A percentile compares a stretch with the other conserved stretches of the same genome.
phyloP scores from a whole-genome alignment of 1,139 yeast species.

The Suhomyces bribrorum region DNA sequence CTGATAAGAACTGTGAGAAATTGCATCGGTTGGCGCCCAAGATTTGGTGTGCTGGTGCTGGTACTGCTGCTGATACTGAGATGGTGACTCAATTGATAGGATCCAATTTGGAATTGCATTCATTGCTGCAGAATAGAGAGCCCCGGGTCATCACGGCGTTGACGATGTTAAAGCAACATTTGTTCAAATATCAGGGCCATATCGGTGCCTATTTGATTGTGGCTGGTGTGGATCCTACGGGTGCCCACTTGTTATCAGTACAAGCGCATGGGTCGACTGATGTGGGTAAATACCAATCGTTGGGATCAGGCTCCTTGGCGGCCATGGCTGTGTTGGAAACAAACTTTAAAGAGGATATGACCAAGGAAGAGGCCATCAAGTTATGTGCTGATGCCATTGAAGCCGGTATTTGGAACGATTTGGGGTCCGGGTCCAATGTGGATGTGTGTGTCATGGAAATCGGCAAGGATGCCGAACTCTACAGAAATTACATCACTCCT shows the following conservation, averaged over 20 bases:
- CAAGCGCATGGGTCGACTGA: slow-evolving; percentile 99
- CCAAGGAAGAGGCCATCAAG: slow-evolving; percentile 84
- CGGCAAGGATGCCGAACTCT: slow-evolving; percentile 81
- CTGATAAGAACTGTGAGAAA: slow-evolving; percentile 97
- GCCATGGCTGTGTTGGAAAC: slow-evolving; percentile 98
- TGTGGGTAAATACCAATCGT: slow-evolving; percentile 86
- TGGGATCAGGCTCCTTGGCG: slow-evolving; percentile 97
- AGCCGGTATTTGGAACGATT: slow-evolving; percentile 98
- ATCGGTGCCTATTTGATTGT: slow-evolving; percentile 95
- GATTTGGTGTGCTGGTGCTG: slow-evolving; percentile 99
- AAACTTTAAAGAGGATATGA: slow-evolving; percentile 75
- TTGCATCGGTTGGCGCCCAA: slow-evolving; percentile 87
- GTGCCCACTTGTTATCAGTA: slow-evolving; percentile 86
- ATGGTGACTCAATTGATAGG: slow-evolving; percentile 92
- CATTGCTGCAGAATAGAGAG: slow-evolving; percentile 75
- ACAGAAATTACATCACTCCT: slow-evolving; percentile 88
- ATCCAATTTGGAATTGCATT: slow-evolving; percentile 86
- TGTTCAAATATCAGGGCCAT: slow-evolving; percentile 95
- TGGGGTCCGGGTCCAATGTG: slow-evolving; percentile 97
- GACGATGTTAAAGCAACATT: slow-evolving; percentile 90
- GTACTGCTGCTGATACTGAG: slow-evolving; percentile 99
- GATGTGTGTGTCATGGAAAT: slow-evolving; percentile 95
- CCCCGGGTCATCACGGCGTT: slow-evolving; percentile 94
- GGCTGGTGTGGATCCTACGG: slow-evolving; percentile 96
- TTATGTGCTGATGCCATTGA: slow-evolving; percentile 92